These are phyloP conservation scores for Daldinia caldariorum DNA, from an alignment of 495 filamentous ascomycete genomes.

Conservation along the genomic window DNA sequence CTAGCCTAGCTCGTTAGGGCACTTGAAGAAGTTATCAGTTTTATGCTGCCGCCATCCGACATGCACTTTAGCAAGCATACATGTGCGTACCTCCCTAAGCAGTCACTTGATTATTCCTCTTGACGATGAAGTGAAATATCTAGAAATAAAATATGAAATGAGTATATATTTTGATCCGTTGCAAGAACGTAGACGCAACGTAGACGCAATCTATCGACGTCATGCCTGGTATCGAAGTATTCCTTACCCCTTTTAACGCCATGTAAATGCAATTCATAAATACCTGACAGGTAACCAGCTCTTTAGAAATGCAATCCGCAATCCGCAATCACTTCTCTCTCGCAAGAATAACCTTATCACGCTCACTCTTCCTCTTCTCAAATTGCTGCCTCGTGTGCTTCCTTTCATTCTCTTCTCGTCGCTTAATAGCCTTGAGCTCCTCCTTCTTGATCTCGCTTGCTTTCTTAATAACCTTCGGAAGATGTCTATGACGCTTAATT, in stretches of 20 bases:
- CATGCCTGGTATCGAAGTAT: constrained; percentile 42
- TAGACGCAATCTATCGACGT: constrained; percentile 15
- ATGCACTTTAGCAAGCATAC: neutral
- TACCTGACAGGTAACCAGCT: constrained; percentile 4
- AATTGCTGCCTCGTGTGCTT: constrained; percentile 86
- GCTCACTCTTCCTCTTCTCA: constrained; percentile 77
- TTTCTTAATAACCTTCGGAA: constrained; percentile 97
- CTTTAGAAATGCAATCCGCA: constrained; percentile 13
- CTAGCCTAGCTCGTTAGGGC: neutral
- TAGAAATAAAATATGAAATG: neutral
- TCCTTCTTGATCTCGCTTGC: constrained; percentile 95
- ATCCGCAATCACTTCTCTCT: constrained; percentile 71
- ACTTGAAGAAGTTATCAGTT: too few relatives aligned
- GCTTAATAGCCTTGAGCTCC: constrained; percentile 85
- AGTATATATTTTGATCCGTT: constrained; percentile 5
- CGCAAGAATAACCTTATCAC: constrained; percentile 91
- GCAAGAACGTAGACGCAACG: constrained; percentile 16
- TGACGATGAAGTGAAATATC: neutral
- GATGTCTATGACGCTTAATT: constrained; percentile 88
- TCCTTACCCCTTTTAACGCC: constrained; percentile 41
- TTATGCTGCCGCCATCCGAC: too few relatives aligned
- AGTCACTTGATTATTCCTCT: neutral
- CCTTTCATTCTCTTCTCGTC: constrained; percentile 91
- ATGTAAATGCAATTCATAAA: constrained; percentile 39
- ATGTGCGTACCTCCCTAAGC: neutral